These are phyloP conservation scores for Noccaea caerulescens DNA, from an alignment of 345 rosid genomes.

Conservation along the genomic window DNA sequence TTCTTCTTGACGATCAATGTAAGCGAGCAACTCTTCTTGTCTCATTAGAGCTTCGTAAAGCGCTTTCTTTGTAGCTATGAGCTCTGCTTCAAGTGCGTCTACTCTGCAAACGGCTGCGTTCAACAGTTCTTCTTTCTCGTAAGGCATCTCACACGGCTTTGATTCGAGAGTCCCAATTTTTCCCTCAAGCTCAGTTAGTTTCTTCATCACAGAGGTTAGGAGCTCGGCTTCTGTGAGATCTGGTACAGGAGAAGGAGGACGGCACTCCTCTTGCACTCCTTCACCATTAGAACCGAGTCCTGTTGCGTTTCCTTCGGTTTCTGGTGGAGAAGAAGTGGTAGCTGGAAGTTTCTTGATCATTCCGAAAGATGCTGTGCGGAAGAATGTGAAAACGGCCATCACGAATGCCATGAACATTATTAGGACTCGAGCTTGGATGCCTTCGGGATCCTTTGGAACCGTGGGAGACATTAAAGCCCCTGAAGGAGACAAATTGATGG, in stretches of 20 bases:
- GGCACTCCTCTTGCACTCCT: slow-evolving; percentile 47
- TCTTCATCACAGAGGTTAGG: slow-evolving; percentile 72
- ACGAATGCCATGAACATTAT: slow-evolving; percentile 59
- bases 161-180: slow-evolving; percentile 81
- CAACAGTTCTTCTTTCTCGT: slow-evolving; percentile 89
- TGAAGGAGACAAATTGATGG: slow-evolving; percentile 16
- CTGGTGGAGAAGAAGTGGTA: slow-evolving; percentile 29
- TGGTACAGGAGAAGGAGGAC: slow-evolving; percentile 76
- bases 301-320: slow-evolving; percentile 45
- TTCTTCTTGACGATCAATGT: slow-evolving; percentile 89
- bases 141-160: slow-evolving; percentile 95
- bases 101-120: slow-evolving; percentile 99
- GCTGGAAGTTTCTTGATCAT: slow-evolving; percentile 58
- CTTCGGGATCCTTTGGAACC: slow-evolving; percentile 50
- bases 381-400: slow-evolving; percentile 58
- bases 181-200: slow-evolving; percentile 84
- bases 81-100: slow-evolving; percentile 97
- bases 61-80: slow-evolving; percentile 95
- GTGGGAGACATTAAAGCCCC: slow-evolving; percentile 35
- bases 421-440: slow-evolving; percentile 53
- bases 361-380: slow-evolving; percentile 50
- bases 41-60: slow-evolving; percentile 87
- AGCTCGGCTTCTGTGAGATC: slow-evolving; percentile 59
- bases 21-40: slow-evolving; percentile 95
- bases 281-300: slow-evolving; percentile 36